phyloP scores from a whole-genome alignment of 1,284 basidiomycete genomes.

The Ustilago xerochloae region DNA sequence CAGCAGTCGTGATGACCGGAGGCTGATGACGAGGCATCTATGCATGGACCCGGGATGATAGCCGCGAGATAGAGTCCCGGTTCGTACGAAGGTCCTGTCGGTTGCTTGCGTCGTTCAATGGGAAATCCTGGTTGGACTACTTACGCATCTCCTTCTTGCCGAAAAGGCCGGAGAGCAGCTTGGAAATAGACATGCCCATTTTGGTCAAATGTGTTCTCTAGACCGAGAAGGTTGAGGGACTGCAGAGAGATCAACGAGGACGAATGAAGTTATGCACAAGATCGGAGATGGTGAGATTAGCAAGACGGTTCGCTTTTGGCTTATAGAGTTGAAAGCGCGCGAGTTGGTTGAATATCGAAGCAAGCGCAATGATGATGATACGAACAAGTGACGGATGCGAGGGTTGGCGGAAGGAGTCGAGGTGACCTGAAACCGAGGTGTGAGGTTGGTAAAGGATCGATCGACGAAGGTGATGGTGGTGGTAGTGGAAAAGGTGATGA shows the following conservation, averaged over 20 bases:
- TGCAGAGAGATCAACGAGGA: not conserved
- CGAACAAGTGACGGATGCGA: constrained; percentile 13
- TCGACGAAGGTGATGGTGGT: constrained; percentile 18
- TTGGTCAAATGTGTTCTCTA: constrained; percentile 33
- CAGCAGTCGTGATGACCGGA: too few relatives aligned
- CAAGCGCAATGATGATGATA: constrained; percentile 12
- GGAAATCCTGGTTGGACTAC: constrained; percentile 15
- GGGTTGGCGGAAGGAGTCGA: not conserved
- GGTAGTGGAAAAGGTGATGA: too few relatives aligned
- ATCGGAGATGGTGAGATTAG: constrained; percentile 16
- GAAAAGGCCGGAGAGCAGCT: constrained; percentile 68
- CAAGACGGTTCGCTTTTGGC: constrained; percentile 5
- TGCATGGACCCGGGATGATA: too few relatives aligned
- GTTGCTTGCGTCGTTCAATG: constrained; percentile 1
- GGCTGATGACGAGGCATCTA: too few relatives aligned
- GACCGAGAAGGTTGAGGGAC: constrained; percentile 39
- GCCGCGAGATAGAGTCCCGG: too few relatives aligned
- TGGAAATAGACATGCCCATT: constrained; percentile 67
- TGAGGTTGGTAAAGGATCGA: not conserved
- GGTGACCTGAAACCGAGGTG: constrained; percentile 2
- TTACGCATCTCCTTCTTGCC: constrained; percentile 68
- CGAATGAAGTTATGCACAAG: not conserved
- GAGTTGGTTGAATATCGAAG: not conserved
- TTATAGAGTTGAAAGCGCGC: not conserved
- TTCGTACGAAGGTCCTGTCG: too few relatives aligned